These are phyloP conservation scores for Lavandula angustifolia DNA, from an alignment of 257 asterid species.

Conservation along the genomic window DNA sequence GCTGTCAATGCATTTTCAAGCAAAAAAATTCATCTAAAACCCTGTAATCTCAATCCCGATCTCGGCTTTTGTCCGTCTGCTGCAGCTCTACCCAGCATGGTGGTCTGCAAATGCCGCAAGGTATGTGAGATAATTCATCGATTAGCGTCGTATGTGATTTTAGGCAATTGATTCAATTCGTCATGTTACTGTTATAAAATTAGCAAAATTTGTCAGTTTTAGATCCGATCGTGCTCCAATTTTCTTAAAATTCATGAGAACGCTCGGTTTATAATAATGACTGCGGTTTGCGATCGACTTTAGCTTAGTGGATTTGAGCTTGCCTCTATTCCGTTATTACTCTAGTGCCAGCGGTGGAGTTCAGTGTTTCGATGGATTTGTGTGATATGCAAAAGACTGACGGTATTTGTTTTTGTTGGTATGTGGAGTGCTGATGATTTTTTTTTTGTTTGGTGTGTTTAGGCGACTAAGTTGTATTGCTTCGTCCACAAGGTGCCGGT, in stretches of 20 bases:
- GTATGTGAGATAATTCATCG: constrained; percentile 20
- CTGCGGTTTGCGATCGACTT: background rate
- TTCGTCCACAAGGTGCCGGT: constrained; percentile 99
- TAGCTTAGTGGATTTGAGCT: background rate
- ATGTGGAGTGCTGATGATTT: background rate
- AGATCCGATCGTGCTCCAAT: constrained; percentile 45
- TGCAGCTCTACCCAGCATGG: constrained; percentile 55
- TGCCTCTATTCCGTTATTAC: background rate
- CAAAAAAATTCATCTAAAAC: constrained; percentile 19
- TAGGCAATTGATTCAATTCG: constrained; percentile 17
- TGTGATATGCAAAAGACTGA: background rate
- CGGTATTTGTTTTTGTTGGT: background rate
- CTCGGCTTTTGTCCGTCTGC: background rate
- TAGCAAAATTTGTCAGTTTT: constrained; percentile 8
- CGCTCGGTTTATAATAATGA: background rate
- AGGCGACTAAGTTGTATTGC: constrained; percentile 97
- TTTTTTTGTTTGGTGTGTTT: constrained; percentile 26
- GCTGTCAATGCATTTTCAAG: constrained; percentile 11
- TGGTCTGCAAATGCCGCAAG: constrained; percentile 99
- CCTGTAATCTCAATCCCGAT: constrained; percentile 28
- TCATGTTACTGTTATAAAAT: background rate
- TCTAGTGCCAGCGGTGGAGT: background rate
- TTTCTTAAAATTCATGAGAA: constrained; percentile 1
- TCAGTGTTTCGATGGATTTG: background rate
- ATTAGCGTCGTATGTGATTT: background rate